Evolutionary conservation across 2,329 filamentous ascomycete genomes (phyloP), one percentile per base, ranked within the genome.

Genomic region (Pseudovirgaria hyperparasitica): DNA sequence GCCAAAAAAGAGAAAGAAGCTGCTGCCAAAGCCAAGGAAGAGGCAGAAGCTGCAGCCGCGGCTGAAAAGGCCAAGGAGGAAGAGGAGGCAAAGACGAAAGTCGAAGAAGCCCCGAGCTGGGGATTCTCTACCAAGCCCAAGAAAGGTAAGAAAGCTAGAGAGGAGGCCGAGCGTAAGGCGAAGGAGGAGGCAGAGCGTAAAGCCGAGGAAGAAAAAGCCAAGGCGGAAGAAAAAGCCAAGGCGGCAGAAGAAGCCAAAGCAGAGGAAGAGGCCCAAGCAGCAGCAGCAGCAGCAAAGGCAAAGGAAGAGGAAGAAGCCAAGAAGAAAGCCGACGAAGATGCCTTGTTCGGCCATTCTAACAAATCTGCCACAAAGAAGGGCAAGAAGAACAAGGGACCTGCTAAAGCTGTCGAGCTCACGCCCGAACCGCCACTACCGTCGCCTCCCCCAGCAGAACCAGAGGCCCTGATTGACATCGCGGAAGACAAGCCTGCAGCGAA

Each of bases 11-110:
- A 44, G 4, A 39, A 38, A 13, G 41, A 52, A 30, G 48, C 48
- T 19, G 51, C 54, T 16, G 53, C 55, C 19, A 50, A 55, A 19
- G 43, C 42, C 19, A 35, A 41, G 18, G 34, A 35, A 27, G 36
- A 39, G 11, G 40, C 40, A n/a, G 40, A 44, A 16, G 41, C 45
- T 18, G 42, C 43, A 4, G 45, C 38, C 41, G 50, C 37, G 33
- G 45, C 42, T 23, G 43, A 46, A 21, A 40, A 52, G 30, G 55
- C 48, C n/a, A 53, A 51, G 16, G 48, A 46, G 28, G 40, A 45
- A 19, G 50, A 45, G 23, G 42, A 32, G 31, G 48, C 39, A 9
- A 36, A 50, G 35, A 40, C 19, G 17, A 22, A 33, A 19, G 21
- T 26, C 7, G 27, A 25, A 14, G 9, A 12, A 24, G 9, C 9